Base-by-base conservation (phyloP, 2,329 filamentous ascomycete genomes). In the Neonectria ditissima region DNA sequence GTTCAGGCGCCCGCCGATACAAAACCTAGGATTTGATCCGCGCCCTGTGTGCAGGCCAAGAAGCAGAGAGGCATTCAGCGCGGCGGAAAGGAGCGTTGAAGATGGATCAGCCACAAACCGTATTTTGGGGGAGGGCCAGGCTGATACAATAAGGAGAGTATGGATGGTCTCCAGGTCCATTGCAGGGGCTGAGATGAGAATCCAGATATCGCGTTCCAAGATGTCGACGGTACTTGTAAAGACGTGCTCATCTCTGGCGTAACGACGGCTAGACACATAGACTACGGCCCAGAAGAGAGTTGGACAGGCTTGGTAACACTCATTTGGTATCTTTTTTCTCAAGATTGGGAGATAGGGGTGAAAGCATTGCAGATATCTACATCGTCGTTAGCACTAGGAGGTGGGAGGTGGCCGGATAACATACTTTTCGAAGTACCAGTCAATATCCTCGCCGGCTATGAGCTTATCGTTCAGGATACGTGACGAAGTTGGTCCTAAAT, bases 281-380 rank as follows among this genome's bases (percentile, higher is more conserved):
- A 87, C 77, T 58, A 87, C 79, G n/a, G 82, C 77, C 86, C 85
- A 87, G 69, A 87, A 87, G 7, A 87, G 79, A 9, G 84, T 77
- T 2, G 80, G 79, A 2, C 80, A 80, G 1, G 81, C 71, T 10
- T 82, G 79, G 66, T 85, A 87, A 65, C 81, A 82, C 55, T 80
- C 78, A 61, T 87, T 83, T 5, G 86, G 84, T 61, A 86, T 82
- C 20, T 78, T 80, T 7, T 78, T 78, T 18, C 83, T 79, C 13
- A 87, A 71, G 13, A 87, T 79, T 16, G 86, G 86, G 50, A 87
- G 79, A 66, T 84, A 85, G 3, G 80, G 81, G 59, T 87, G 85
- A 52, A 83, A 87, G 61, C 78, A 79, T 62, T 84, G 80, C 63
- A 87, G 81, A 68, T 84, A 87, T 60, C 82, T 85, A 34, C 4